Evolutionary conservation across 2,329 filamentous ascomycete genomes (phyloP), one percentile per base, ranked within the genome.

Genomic region (Diaporthe eres): DNA sequence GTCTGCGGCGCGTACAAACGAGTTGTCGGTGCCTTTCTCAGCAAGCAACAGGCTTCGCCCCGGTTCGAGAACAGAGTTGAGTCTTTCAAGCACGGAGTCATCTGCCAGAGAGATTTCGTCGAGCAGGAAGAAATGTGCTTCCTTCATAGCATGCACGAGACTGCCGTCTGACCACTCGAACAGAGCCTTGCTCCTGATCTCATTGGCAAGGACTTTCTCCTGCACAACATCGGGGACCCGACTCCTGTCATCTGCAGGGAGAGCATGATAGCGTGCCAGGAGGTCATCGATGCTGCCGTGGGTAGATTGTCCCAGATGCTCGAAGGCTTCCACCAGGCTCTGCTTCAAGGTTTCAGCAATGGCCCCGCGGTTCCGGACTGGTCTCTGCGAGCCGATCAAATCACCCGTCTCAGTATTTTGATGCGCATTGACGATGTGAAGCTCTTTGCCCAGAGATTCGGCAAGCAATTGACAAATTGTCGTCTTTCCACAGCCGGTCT

Each of bases 371-470:
- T 98, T 98, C 78, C 97, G 91, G 31, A 98, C 91, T 4, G 97
- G 97, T 76, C 97, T 88, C 83, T 99, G 97, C 4, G 97, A 97
- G 78, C 97, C 97, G 78, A 99, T 98, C 15, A 99, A 88, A 83
- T 99, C 97, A 22, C 97, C 96, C 0, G 97, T 98, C 83, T 99
- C 97, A 0, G 97, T 96, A 79, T 99, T 99, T 79, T 98, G 96
- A 84, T 99, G 97, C 3, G 97, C 97, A 82, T 99, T 99, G 81
- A 99, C 93, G 79, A 96, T 97, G 79, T 96, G 92, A 53, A 99
- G 87, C 77, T 94, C 88, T 80, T 93, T 95, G 22, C 88, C 87
- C 77, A 95, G 89, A 5, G 94, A 93, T 81, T 98, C 94, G 4
- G 97, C 95, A 72, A 98, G 89, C 82, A 98, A 90, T 83, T 99